phyloP scores from a whole-genome alignment of 257 asterid genomes.

The Sherardia arvensis region DNA sequence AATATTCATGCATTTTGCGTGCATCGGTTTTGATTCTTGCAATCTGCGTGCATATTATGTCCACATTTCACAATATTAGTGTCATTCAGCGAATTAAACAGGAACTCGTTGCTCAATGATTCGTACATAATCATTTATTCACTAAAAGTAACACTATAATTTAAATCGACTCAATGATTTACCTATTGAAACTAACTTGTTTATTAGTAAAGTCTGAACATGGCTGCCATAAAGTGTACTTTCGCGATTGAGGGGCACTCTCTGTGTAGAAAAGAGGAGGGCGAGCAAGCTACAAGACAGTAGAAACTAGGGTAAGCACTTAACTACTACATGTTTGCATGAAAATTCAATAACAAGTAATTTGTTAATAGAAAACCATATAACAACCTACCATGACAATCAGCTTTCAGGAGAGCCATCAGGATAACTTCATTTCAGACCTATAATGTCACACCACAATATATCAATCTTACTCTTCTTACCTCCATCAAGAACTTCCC shows the following conservation, averaged over 20 bases:
- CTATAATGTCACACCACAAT: conserved; percentile 77
- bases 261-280: conserved; percentile 63
- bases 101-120: no score
- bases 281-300: conserved; percentile 51
- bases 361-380: no score
- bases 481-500: conserved; percentile 88
- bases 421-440: conserved; percentile 57
- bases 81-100: no score
- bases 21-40: no score
- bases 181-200: conserved; percentile 65
- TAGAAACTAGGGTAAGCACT: conserved; percentile 6
- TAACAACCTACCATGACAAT: conserved; percentile 49
- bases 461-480: conserved; percentile 88
- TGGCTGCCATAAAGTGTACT: conserved; percentile 83
- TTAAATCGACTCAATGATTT: conserved; percentile 6
- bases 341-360: no score
- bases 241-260: conserved; percentile 85
- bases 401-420: conserved; percentile 48
- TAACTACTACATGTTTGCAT: no score
- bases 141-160: background rate
- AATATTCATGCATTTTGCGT: no score
- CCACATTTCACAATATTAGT: no score
- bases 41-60: no score
- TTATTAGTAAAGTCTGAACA: conserved; percentile 75
- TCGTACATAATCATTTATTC: background rate